Evolutionary conservation across 2,329 filamentous ascomycete species (phyloP).

Genomic region (Phyllosticta citrichinensis): DNA sequence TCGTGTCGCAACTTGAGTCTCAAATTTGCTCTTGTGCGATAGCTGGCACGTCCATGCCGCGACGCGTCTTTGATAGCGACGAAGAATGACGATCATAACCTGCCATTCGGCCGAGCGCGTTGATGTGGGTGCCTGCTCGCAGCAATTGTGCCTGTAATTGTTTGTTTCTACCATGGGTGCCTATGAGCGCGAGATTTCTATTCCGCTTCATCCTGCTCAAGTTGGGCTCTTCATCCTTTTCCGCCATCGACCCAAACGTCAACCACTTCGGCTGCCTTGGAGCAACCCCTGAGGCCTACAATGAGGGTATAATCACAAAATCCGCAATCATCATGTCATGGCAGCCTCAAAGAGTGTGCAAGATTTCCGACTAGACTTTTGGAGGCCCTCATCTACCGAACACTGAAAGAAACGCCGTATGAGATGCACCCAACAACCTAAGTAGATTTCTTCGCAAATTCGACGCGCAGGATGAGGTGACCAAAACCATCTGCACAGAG

Average conservation of each 20-base stretch:
- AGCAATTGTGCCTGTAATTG: not conserved
- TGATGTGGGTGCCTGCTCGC: not conserved
- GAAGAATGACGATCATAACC: not conserved
- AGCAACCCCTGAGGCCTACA: not conserved
- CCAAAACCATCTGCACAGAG: slow-evolving; percentile 52
- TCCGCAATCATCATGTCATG: slow-evolving; percentile 5
- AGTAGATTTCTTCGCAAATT: slow-evolving; percentile 64
- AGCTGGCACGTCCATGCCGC: not conserved
- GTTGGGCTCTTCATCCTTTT: not conserved
- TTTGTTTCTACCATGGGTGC: not conserved
- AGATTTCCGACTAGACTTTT: slow-evolving; percentile 6
- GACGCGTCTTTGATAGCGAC: not conserved
- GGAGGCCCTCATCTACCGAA: slow-evolving; percentile 8
- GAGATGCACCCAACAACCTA: slow-evolving; percentile 13
- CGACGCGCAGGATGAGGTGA: slow-evolving; percentile 76
- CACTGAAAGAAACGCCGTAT: slow-evolving; percentile 9
- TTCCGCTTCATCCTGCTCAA: not conserved
- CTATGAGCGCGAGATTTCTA: not conserved
- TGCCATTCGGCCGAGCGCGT: not conserved
- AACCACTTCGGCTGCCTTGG: not conserved
- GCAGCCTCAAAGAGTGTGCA: slow-evolving; percentile 8
- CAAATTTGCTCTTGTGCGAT: not conserved
- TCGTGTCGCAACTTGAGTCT: not conserved
- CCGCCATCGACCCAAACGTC: not conserved
- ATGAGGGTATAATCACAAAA: not conserved